Conservation (phyloP, 331 rosid species). For the Spiraea crenata region DNA sequence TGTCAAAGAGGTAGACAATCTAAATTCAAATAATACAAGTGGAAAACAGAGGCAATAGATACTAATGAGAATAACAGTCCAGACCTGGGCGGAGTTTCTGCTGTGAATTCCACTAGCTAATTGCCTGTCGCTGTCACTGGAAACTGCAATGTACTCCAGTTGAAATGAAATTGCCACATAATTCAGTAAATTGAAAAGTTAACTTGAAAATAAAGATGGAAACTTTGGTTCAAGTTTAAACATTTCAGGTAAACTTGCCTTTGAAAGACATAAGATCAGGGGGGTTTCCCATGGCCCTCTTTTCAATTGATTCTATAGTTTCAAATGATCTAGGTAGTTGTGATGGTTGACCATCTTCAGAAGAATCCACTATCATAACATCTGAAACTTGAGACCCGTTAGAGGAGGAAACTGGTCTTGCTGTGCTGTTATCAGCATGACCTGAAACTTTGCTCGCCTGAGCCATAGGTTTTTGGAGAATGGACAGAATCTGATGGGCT, state of each 20-base stretch:
- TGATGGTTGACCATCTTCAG: conserved; percentile 25
- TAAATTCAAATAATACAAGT: not conserved
- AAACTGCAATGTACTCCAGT: conserved; percentile 43
- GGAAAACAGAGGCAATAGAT: conserved; percentile 18
- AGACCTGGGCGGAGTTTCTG: conserved; percentile 51
- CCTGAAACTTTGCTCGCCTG: conserved; percentile 31
- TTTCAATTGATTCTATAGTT: conserved; percentile 27
- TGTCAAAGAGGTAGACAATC: not conserved
- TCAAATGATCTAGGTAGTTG: conserved; percentile 28
- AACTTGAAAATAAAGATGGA: not conserved
- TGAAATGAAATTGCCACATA: conserved; percentile 7
- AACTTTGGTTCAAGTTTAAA: conserved; percentile 9
- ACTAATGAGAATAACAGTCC: conserved; percentile 21
- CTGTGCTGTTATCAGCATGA: conserved; percentile 21
- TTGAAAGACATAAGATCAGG: conserved; percentile 24
- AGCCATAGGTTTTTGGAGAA: conserved; percentile 55
- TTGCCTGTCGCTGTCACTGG: conserved; percentile 26
- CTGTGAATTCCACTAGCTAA: conserved; percentile 23
- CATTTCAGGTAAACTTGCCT: conserved; percentile 43
- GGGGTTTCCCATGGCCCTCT: conserved; percentile 12
- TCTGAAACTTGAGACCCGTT: conserved; percentile 27
- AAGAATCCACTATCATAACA: conserved; percentile 28
- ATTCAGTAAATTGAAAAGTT: not conserved
- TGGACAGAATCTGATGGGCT: conserved; percentile 70
- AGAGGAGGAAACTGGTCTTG: conserved; percentile 19